Base-by-base conservation (phyloP, 352 stramenopile genomes). In the Phytopythium aichiense region DNA sequence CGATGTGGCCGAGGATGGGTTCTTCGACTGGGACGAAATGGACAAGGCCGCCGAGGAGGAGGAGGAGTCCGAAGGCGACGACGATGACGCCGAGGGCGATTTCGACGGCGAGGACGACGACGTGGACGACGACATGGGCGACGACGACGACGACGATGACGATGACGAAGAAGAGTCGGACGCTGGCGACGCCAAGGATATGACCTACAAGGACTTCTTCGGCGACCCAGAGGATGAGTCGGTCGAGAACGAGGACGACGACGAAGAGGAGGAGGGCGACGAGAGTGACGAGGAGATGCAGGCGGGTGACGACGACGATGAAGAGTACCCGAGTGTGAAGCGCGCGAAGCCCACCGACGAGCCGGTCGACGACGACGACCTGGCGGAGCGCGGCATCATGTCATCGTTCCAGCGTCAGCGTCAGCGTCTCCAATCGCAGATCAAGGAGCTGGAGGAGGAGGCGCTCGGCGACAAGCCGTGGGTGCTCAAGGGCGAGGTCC, bases 401-500 rank as follows among this genome's bases (percentile, higher is more conserved):
- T 94, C 79, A 28, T 89, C 81, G 15, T 76, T 94, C 65, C 83
- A 89, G 66, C 87, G 80, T 25, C 79, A 87, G 50, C 75, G 82
- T 30, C 67, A 84, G 42, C 74, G 74, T 22, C 65, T 94, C 55
- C 77, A 90, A 59, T 77, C 92, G 57, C 75, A 97, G 58, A 97
- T 98, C 61, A 80, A 87, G 46, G 73, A 93, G 51, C 71, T 97
- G 50, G 91, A 98, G 65, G 67, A 93, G 42, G 79, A 95, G 64
- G 81, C 95, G 20, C 74, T 98, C n/a, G 76, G 84, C 6, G 92
- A 98, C 60, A 98, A 98, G 69, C 91, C 91, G 33, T 98, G 94
- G 94, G 68, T 88, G 71, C 85, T 98, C 71, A 96, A 92, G 63
- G 94, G 94, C 64, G 94, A 98, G 72, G 84, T 95, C 30, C 88